Evolutionary conservation across 495 filamentous ascomycete species (phyloP).

Genomic region (Trichoderma erinaceum): DNA sequence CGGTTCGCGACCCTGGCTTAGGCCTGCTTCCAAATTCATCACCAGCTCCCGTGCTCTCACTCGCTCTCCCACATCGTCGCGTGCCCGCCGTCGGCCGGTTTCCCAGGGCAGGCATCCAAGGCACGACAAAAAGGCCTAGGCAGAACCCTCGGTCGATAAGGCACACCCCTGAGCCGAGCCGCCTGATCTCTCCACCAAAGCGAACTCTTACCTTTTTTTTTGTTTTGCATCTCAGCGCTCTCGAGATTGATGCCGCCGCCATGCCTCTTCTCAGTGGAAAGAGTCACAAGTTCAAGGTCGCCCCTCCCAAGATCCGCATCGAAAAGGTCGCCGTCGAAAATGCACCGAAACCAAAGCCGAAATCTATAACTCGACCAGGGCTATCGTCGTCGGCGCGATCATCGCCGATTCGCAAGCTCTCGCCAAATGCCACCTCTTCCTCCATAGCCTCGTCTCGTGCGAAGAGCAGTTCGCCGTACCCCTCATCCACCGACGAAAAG

Average conservation of each 20-base stretch:
- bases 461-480: slow-evolving; percentile 33
- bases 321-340: slow-evolving; percentile 29
- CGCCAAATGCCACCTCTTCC: slow-evolving; percentile 18
- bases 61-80: background rate
- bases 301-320: slow-evolving; percentile 29
- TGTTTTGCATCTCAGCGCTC: background rate
- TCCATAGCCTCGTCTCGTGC: slow-evolving; percentile 19
- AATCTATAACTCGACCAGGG: background rate
- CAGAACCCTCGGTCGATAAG: slow-evolving; percentile 1
- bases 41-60: background rate
- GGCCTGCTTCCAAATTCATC: background rate
- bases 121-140: background rate
- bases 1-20: slow-evolving; percentile 8
- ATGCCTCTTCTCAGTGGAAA: slow-evolving; percentile 24
- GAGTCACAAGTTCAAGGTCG: slow-evolving; percentile 28
- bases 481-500: slow-evolving; percentile 30
- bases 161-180: slow-evolving; percentile 9
- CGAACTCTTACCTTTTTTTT: background rate
- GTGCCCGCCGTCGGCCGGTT: slow-evolving; percentile 7
- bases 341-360: slow-evolving; percentile 18
- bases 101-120: background rate
- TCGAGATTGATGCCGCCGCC: slow-evolving; percentile 2
- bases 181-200: slow-evolving; percentile 7
- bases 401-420: slow-evolving; percentile 11
- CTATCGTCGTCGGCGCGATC: slow-evolving; percentile 14